These are phyloP conservation scores for Myxozyma sirexii DNA, from an alignment of 805 yeast species.

Conservation along the genomic window DNA sequence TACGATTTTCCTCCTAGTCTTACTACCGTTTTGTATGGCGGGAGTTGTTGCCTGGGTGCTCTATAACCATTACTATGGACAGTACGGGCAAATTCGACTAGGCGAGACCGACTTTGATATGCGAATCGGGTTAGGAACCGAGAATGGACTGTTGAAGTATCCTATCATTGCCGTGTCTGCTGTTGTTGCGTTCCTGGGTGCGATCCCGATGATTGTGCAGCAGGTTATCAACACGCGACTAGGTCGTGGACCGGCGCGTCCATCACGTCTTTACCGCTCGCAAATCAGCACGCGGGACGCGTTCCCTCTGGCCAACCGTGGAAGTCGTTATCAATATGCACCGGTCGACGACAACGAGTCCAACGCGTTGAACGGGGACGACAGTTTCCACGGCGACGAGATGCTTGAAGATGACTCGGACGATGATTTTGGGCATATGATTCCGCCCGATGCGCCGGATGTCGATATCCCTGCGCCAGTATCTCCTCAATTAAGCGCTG, in stretches of 20 bases:
- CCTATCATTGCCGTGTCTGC: slow-evolving; percentile 41
- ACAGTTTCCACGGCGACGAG: slow-evolving; percentile 28
- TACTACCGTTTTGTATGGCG: slow-evolving; percentile 58
- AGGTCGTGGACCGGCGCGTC: slow-evolving; percentile 35
- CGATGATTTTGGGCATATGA: slow-evolving; percentile 23
- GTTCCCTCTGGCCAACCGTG: slow-evolving; percentile 8
- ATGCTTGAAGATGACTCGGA: slow-evolving; percentile 22
- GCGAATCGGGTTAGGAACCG: slow-evolving; percentile 30
- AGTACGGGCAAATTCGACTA: slow-evolving; percentile 83
- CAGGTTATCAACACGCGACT: slow-evolving; percentile 31
- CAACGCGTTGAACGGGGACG: slow-evolving; percentile 35
- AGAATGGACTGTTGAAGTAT: slow-evolving; percentile 33
- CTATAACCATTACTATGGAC: slow-evolving; percentile 76
- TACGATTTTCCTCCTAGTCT: slow-evolving; percentile 55
- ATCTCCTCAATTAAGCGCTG: slow-evolving; percentile 15
- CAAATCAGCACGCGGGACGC: slow-evolving; percentile 3
- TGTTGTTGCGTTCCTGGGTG: slow-evolving; percentile 41
- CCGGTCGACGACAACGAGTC: slow-evolving; percentile 37
- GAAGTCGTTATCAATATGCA: slow-evolving; percentile 29
- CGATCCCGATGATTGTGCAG: slow-evolving; percentile 34
- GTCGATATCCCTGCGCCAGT: slow-evolving; percentile 9
- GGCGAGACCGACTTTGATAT: slow-evolving; percentile 51
- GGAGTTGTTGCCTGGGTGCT: slow-evolving; percentile 66
- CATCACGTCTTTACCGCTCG: slow-evolving; percentile 33
- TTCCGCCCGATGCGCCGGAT: slow-evolving; percentile 17